These are phyloP conservation scores for Boletus sensibilis DNA, from an alignment of 768 basidiomycete genomes.

Conservation along the genomic window DNA sequence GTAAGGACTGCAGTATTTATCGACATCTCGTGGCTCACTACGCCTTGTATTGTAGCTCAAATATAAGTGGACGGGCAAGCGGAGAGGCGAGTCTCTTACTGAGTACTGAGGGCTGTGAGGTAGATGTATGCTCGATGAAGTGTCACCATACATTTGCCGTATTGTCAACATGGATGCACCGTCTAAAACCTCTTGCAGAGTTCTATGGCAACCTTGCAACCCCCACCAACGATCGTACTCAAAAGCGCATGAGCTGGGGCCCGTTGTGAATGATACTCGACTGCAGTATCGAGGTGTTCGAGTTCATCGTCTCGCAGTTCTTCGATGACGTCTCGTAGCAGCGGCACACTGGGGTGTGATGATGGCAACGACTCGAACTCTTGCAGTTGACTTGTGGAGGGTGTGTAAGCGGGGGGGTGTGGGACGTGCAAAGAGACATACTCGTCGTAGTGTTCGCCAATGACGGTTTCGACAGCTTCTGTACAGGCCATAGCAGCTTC, in stretches of 20 bases:
- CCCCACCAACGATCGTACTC: constrained; percentile 78
- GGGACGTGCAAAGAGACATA: constrained; percentile 41
- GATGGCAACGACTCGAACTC: constrained; percentile 62
- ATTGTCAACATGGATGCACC: not conserved
- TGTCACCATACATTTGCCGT: constrained; percentile 1
- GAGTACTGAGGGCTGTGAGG: constrained; percentile 20
- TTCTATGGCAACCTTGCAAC: constrained; percentile 89
- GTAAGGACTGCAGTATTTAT: constrained; percentile 36
- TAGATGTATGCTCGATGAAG: not conserved
- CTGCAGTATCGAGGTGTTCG: constrained; percentile 89
- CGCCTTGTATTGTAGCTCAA: constrained; percentile 37
- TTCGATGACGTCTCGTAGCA: constrained; percentile 67
- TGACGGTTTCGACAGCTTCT: constrained; percentile 96
- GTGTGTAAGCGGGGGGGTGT: constrained; percentile 2
- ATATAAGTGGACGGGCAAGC: constrained; percentile 55
- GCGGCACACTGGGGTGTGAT: constrained; percentile 74
- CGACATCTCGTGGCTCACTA: constrained; percentile 7
- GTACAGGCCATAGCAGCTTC: constrained; percentile 99
- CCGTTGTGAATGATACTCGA: constrained; percentile 82
- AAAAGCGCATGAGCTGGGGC: constrained; percentile 91
- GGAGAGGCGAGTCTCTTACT: constrained; percentile 43
- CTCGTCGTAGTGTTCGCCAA: constrained; percentile 99
- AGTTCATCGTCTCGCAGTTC: constrained; percentile 95
- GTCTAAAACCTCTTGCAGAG: constrained; percentile 77
- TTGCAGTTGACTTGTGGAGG: constrained; percentile 66